Evolutionary conservation across 306 rosid genomes (phyloP), one percentile per base, ranked within the genome.

Genomic region (Begonia loranthoides): DNA sequence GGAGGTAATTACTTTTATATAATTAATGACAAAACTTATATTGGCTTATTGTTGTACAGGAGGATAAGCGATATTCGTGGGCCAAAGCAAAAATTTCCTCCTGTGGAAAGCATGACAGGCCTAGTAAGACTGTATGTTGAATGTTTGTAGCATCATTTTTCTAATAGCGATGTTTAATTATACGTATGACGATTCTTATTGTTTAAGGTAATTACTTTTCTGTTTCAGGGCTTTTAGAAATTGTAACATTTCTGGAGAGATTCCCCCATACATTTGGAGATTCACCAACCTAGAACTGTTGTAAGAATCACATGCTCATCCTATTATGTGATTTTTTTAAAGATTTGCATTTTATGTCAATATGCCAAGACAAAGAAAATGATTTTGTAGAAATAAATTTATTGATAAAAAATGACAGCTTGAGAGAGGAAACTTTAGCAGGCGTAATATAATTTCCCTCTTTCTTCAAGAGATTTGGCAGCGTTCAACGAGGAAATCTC

Each of bases 201-300:
- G 34, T 62, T 22, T 71, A 71, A 67, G 55, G 51, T 71, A 67
- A 69, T 49, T 72, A 48, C 9, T 9, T 45, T 50, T 68, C 41
- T 39, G 10, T 54, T 61, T 36, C 53, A 89, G 97, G 87, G 65
- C 82, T 66, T 64, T 89, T 66, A 82, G 97, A 64, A 89, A 70
- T 43, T 84, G 97, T 60, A 78, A 84, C 56, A 77, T 89, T 66
- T 70, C 75, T 15, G 95, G 97, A 55, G 70, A 77, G 71, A 69
- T 82, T 52, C 94, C 97, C 28, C 45, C 75, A 45, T 76, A 79
- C 66, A 45, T 89, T 54, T 85, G 90, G 97, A 73, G 62, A 8
- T 43, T 65, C 75, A 55, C 34, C 68, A n/a, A 2, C 6, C 56
- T 76, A 55, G 59, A 57, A 16, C 58, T 72, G 77, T 38, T 89